These are phyloP conservation scores for Citeromyces matritensis DNA, from an alignment of 805 yeast genomes.

Conservation along the genomic window DNA sequence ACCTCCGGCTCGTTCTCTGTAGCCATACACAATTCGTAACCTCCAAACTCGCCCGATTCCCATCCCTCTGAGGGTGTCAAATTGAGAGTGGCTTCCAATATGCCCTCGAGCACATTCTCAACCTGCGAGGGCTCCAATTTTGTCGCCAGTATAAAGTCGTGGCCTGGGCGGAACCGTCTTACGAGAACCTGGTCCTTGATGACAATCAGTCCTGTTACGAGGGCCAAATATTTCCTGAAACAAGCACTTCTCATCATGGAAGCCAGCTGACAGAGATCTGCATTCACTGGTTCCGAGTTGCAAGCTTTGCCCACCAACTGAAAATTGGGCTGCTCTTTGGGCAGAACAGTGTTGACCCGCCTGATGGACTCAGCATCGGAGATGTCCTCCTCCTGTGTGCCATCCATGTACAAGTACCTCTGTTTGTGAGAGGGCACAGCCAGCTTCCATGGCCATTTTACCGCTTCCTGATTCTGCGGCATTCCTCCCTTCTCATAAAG, in stretches of 20 bases:
- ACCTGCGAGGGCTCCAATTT: conserved; percentile 15
- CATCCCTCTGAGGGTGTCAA: conserved; percentile 76
- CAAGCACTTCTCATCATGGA: conserved; percentile 41
- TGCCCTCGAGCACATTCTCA: conserved; percentile 27
- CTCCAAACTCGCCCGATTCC: conserved; percentile 86
- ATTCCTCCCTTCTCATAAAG: conserved; percentile 34
- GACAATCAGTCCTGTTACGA: conserved; percentile 46
- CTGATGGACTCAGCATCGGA: conserved; percentile 16
- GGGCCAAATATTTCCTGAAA: conserved; percentile 56
- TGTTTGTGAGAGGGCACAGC: conserved; percentile 93
- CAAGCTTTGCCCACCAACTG: conserved; percentile 7
- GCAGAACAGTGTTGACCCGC: conserved; percentile 9
- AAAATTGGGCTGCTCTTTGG: conserved; percentile 46
- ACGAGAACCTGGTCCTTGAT: conserved; percentile 54
- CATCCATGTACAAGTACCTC: conserved; percentile 72
- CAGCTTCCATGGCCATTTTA: conserved; percentile 68
- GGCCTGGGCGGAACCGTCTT: conserved; percentile 89
- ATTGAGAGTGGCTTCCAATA: conserved; percentile 68
- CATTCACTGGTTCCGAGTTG: conserved; percentile 2
- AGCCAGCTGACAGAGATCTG: conserved; percentile 34
- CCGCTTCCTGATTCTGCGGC: conserved; percentile 42
- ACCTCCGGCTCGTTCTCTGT: conserved; percentile 25
- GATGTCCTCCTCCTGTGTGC: conserved; percentile 23
- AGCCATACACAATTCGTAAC: conserved; percentile 84
- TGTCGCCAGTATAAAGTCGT: conserved; percentile 86